Evolutionary conservation across 371 early-diverging fungal species (phyloP), one percentile per base, ranked within the genome.

Genomic region (Lichtheimia hyalospora): DNA sequence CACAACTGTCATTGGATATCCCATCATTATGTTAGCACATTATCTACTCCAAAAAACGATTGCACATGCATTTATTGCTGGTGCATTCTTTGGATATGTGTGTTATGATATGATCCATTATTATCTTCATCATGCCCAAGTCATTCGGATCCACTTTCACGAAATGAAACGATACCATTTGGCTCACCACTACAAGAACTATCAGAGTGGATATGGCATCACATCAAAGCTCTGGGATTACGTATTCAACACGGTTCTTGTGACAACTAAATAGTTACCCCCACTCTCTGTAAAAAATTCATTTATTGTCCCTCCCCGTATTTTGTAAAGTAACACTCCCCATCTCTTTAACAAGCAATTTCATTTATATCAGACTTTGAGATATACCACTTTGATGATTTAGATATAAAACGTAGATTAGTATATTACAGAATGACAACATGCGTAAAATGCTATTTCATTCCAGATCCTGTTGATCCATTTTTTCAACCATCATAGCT

Each of bases 151-250:
- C 28, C 86, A 92, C 68, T 84, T 96, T 58, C 81, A 82, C 56
- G 87, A 89, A 54, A 89, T 97, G 84, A 97, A 96, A 68, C 81
- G 89, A 40, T 97, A 96, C 66, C 98, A 97, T 66, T 69, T 97
- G 55, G 93, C 92, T 39, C 98, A 97, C 66, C 98, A 97, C 70
- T 96, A 97, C 81, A 89, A 92, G 77, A 80, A 95, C 65, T 88
- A 83, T 57, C 81, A 93, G 42, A 70, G 79, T 10, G 96, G 96
- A 3, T 97, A 87, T 68, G 98, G 98, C 4, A 95, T 97, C 66
- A 96, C 96, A 24, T 89, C 89, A 66, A 94, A 92, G 72, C 39
- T 96, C 34, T 95, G 95, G 95, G 97, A 97, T 77, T 77, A 84
- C 62, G 83, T 93, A 14, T 94, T 95, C 69, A 82, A 82, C 23